phyloP scores from a whole-genome alignment of 768 basidiomycete species.

The Gloeopeniophorella convolvens region DNA sequence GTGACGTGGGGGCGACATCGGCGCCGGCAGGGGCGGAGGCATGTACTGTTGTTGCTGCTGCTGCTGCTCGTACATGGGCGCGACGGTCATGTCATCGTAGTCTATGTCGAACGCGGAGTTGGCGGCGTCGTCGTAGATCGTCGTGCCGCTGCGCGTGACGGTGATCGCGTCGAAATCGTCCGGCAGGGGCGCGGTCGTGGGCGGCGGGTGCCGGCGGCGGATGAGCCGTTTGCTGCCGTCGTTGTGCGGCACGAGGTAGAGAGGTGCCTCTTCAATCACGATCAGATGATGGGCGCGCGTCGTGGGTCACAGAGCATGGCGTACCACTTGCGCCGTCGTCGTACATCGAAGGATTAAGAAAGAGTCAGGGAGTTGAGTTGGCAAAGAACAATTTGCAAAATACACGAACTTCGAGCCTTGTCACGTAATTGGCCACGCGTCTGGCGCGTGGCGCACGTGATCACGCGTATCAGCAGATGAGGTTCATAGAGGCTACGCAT shows the following conservation, averaged over 20 bases:
- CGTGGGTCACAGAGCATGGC: neutral
- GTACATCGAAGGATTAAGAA: conserved; percentile 13
- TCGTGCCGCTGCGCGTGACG: conserved; percentile 17
- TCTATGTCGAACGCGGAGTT: conserved; percentile 18
- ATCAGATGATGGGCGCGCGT: neutral
- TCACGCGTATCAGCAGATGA: no score
- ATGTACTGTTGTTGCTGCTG: neutral
- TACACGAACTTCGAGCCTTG: no score
- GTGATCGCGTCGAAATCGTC: conserved; percentile 38
- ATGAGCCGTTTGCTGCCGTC: conserved; percentile 33
- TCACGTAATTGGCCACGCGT: neutral
- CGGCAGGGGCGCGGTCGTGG: conserved; percentile 34
- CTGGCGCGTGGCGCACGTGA: neutral
- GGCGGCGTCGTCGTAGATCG: conserved; percentile 11
- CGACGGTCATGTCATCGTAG: conserved; percentile 18
- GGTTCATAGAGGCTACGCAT: no score
- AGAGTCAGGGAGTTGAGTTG: no score
- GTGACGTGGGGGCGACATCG: neutral
- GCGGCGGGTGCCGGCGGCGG: conserved; percentile 34
- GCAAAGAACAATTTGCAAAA: no score
- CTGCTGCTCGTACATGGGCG: neutral
- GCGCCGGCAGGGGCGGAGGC: neutral
- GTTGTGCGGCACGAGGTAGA: conserved; percentile 36
- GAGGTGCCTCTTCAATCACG: conserved; percentile 11
- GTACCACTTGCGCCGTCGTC: conserved; percentile 20